A percentile compares a stretch with the other conserved stretches of the same genome.
These are phyloP conservation scores for Tolypocladium cylindrosporum DNA, from an alignment of 2,329 filamentous ascomycete genomes.

Conservation along the genomic window DNA sequence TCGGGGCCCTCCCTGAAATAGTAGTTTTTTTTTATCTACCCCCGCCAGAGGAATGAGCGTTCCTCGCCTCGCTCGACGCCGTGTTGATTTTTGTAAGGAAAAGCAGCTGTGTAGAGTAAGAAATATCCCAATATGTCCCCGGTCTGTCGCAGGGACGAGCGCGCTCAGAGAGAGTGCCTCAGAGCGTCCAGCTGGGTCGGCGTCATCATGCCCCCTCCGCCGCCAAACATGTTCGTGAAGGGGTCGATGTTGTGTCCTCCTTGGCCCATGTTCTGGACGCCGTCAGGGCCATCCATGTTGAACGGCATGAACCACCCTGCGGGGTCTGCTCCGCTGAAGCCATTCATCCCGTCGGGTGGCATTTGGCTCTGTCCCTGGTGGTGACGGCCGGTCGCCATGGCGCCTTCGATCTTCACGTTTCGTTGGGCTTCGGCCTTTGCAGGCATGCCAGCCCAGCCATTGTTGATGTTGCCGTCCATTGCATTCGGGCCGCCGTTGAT, in stretches of 20 bases:
- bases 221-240: conserved; percentile 39
- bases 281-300: conserved; percentile 70
- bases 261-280: conserved; percentile 36
- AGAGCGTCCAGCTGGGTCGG: conserved; percentile 23
- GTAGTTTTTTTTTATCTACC: too few relatives aligned
- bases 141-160: background rate
- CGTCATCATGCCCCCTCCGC: conserved; percentile 25
- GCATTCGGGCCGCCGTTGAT: conserved; percentile 26
- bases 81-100: background rate
- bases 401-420: conserved; percentile 16
- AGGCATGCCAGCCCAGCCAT: conserved; percentile 32
- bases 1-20: too few relatives aligned
- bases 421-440: conserved; percentile 15
- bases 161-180: conserved; percentile 17
- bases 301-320: conserved; percentile 90
- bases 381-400: conserved; percentile 16
- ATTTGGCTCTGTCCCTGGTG: conserved; percentile 12
- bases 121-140: background rate
- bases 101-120: background rate
- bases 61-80: background rate
- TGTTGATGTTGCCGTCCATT: conserved; percentile 25
- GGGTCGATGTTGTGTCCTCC: conserved; percentile 34
- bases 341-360: conserved; percentile 10
- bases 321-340: conserved; percentile 29
- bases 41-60: background rate